Conservation (phyloP, 768 basidiomycete species). For the Boletus pseudopeckii region DNA sequence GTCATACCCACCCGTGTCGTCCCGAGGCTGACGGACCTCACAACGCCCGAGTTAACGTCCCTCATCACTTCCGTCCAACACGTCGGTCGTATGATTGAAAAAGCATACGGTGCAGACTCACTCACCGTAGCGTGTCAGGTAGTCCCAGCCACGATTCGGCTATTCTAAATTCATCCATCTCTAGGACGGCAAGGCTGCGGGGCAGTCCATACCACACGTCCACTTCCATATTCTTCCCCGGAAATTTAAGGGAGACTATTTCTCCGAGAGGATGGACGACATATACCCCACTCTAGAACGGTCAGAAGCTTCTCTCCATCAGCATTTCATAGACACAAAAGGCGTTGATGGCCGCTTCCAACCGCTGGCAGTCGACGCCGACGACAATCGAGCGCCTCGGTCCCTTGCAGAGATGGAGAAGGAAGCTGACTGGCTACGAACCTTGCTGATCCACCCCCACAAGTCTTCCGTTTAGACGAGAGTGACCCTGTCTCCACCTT, state of each 20-base stretch:
- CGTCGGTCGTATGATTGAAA: conserved; percentile 78
- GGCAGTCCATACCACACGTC: conserved; percentile 74
- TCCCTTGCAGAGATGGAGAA: conserved; percentile 72
- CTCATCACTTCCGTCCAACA: conserved; percentile 77
- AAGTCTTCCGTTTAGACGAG: background rate
- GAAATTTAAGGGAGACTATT: conserved; percentile 62
- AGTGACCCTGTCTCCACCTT: background rate
- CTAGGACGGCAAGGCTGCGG: conserved; percentile 85
- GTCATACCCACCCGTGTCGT: conserved; percentile 57
- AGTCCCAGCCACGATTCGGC: conserved; percentile 5
- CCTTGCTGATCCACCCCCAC: conserved; percentile 42
- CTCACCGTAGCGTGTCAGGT: conserved; percentile 92
- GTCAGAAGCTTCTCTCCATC: conserved; percentile 50
- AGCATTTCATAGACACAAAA: conserved; percentile 30
- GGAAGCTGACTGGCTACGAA: conserved; percentile 68
- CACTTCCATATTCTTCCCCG: conserved; percentile 94
- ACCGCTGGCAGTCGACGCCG: conserved; percentile 61
- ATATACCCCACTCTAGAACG: conserved; percentile 77
- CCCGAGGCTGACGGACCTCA: conserved; percentile 52
- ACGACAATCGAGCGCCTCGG: conserved; percentile 62
- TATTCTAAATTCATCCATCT: conserved; percentile 2
- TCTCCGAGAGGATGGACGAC: conserved; percentile 62
- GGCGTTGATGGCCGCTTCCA: conserved; percentile 26
- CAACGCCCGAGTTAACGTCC: conserved; percentile 67
- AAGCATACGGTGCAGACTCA: conserved; percentile 75